phyloP scores from a whole-genome alignment of 768 basidiomycete species.

The Lactarius tabidus region DNA sequence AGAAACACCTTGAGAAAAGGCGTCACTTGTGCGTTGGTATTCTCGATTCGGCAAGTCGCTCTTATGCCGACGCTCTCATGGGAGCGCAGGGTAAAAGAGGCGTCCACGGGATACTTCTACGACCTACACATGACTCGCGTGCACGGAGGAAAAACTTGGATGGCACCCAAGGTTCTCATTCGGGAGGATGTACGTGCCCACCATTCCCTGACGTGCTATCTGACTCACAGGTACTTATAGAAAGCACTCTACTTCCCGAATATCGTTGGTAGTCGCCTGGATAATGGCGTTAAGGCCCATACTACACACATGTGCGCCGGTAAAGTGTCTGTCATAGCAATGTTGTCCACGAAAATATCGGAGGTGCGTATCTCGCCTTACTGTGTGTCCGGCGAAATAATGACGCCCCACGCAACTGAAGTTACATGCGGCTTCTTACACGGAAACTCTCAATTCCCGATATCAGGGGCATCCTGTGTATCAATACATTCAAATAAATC shows the following conservation, averaged over 20 bases:
- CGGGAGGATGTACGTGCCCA: constrained; percentile 72
- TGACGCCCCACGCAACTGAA: constrained; percentile 31
- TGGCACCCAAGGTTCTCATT: constrained; percentile 85
- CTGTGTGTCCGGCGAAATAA: neutral
- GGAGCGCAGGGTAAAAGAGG: constrained; percentile 50
- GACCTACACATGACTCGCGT: constrained; percentile 77
- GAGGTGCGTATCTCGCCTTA: constrained; percentile 50
- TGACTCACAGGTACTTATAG: constrained; percentile 39
- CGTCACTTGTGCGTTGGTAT: constrained; percentile 45
- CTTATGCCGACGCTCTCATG: neutral
- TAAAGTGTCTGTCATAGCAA: no score
- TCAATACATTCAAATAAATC: constrained; percentile 81
- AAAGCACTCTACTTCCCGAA: constrained; percentile 92
- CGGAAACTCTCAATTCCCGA: constrained; percentile 48
- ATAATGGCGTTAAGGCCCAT: constrained; percentile 51
- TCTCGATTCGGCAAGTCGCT: constrained; percentile 42
- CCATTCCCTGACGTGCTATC: neutral
- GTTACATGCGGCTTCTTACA: constrained; percentile 78
- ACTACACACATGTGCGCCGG: constrained; percentile 57
- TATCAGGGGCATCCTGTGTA: constrained; percentile 56
- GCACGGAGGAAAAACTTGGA: constrained; percentile 93
- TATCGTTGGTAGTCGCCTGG: constrained; percentile 67
- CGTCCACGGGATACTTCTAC: constrained; percentile 80
- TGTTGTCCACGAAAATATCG: constrained; percentile 62
- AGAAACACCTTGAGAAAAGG: constrained; percentile 66